Base-by-base conservation (phyloP, 805 yeast species). In the Suhomyces sp. region DNA sequence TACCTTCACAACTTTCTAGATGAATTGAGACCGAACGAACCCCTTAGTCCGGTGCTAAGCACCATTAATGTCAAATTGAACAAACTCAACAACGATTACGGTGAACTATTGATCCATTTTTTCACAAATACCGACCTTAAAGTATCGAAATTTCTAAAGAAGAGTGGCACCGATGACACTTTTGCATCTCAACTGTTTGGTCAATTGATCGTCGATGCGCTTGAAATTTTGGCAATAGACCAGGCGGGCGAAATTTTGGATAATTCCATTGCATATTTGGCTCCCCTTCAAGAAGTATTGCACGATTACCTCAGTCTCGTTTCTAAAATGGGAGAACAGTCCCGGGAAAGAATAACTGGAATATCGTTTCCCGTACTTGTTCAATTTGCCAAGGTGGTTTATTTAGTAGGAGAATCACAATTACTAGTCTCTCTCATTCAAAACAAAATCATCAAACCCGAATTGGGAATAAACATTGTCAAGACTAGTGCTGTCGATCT, bases 381-480 rank as follows among this genome's bases (percentile, higher is more conserved):
- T 10, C 41, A 44, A 21, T 54, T 50, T 33, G 29, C 47, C 5
- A 36, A 43, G 25, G 45, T 44, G 0, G 17, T 32, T 6, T 57
- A 57, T 34, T 30, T 35, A 17, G 28, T 40, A 2, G 60, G 60
- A 3, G 35, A 44, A 12, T 47, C 55, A 6, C 10, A n/a, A 2
- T 33, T 50, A 16, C 14, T 54, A 9, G 13, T 38, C 5, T 47
- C 50, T 13, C 41, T 52, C n/a, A 14, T 50, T 7, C 26, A 36
- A 4, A 19, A 36, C 14, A 19, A 30, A 8, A 26, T 44, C 11
- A 30, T 56, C 7, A 32, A 42, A 20, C 60, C 65, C 0, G 45
- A 48, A n/a, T 34, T 52, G 12, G 57, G 61, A 2, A 40, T 55
- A 11, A 38, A 39, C 4, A 23, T 50, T 4, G 40, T 54, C 7